Evolutionary conservation across 2,329 filamentous ascomycete species (phyloP).

Genomic region (Aspergillus amoenus): DNA sequence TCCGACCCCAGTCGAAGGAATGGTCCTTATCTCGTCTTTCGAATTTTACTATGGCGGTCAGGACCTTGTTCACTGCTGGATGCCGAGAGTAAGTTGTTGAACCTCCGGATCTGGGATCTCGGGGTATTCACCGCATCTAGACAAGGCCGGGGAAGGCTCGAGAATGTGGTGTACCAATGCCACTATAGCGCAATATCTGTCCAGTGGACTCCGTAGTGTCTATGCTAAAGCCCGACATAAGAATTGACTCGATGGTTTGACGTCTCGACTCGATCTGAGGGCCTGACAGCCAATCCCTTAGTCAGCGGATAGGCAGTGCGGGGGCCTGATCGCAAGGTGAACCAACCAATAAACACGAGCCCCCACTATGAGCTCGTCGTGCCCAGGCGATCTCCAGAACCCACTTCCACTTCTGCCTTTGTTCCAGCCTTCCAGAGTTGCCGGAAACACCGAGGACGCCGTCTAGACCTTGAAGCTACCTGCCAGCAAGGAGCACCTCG

Average conservation of each 20-base stretch:
- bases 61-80: neutral
- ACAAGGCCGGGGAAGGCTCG: neutral
- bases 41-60: neutral
- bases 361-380: neutral
- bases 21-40: neutral
- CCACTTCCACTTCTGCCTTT: neutral
- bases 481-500: neutral
- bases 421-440: neutral
- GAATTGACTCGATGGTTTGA: neutral
- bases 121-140: neutral
- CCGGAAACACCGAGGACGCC: neutral
- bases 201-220: no score
- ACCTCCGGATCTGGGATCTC: neutral
- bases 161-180: no score
- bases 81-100: neutral
- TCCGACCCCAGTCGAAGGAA: neutral
- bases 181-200: no score
- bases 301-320: neutral
- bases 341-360: neutral
- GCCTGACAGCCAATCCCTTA: neutral
- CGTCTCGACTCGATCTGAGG: no score
- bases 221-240: neutral
- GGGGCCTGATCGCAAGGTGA: neutral
- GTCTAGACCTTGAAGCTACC: neutral
- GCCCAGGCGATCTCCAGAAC: neutral